Conservation (phyloP, 768 basidiomycete species). For the Suillus subaureus region DNA sequence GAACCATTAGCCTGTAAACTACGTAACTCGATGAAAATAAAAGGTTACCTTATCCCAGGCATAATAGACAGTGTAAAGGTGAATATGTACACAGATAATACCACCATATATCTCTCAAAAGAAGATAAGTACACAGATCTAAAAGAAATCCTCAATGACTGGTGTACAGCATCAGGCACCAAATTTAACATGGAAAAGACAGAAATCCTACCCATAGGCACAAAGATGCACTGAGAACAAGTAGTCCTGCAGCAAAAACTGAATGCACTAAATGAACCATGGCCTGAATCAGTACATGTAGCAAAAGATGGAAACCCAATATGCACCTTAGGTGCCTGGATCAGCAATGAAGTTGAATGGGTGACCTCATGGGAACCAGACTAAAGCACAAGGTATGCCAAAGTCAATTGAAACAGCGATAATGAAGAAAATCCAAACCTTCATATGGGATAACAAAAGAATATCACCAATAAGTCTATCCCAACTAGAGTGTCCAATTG, state of each 20-base stretch:
- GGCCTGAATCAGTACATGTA: conserved; percentile 6
- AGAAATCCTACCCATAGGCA: neutral
- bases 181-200: conserved; percentile 30
- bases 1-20: conserved; percentile 30
- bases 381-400: conserved; percentile 34
- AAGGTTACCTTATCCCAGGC: neutral
- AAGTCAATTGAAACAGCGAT: conserved; percentile 4
- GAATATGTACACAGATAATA: conserved; percentile 20
- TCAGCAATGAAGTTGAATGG: conserved; percentile 22
- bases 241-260: neutral
- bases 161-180: conserved; percentile 15
- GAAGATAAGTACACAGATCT: conserved; percentile 12
- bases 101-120: conserved; percentile 16
- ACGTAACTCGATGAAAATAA: conserved; percentile 14
- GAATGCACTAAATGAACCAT: neutral
- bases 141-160: conserved; percentile 10
- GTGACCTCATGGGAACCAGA: conserved; percentile 16
- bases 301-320: conserved; percentile 17
- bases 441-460: too few relatives aligned
- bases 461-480: too few relatives aligned
- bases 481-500: too few relatives aligned
- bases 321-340: conserved; percentile 21
- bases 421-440: conserved; percentile 3
- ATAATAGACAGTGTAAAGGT: conserved; percentile 21
- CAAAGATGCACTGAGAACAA: rapidly evolving